Evolutionary conservation across 1,139 yeast genomes (phyloP).

Genomic region (Saccharomycopsis hybrid): DNA sequence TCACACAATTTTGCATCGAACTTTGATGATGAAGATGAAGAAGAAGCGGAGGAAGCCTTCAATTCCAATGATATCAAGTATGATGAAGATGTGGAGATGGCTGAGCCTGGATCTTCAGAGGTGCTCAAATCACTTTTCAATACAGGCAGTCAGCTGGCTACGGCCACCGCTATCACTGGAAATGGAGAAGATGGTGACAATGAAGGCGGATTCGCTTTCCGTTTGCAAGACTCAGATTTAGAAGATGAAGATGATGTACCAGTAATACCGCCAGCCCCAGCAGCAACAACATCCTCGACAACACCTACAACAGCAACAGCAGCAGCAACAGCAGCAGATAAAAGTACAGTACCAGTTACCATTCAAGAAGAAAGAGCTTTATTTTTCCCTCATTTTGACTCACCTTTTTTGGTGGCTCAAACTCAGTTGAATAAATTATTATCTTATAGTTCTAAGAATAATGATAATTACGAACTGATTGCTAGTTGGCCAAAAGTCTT

Average conservation of each 20-base stretch:
- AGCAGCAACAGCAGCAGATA: constrained; percentile 10
- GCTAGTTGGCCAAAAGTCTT: constrained; percentile 69
- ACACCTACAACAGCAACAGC: too few relatives aligned
- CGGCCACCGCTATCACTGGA: too few relatives aligned
- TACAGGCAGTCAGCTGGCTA: constrained; percentile 27
- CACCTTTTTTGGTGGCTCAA: constrained; percentile 83
- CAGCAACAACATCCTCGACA: too few relatives aligned
- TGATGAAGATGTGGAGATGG: constrained; percentile 27
- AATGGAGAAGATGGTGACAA: neutral
- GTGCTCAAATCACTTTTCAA: constrained; percentile 60
- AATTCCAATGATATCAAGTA: too few relatives aligned
- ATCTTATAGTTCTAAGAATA: constrained; percentile 21
- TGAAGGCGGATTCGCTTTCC: constrained; percentile 15
- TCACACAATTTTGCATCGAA: constrained; percentile 30
- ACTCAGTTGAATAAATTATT: constrained; percentile 62
- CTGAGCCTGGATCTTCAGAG: constrained; percentile 44
- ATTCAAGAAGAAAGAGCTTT: constrained; percentile 43
- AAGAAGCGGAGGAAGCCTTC: constrained; percentile 30
- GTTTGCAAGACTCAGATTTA: constrained; percentile 21
- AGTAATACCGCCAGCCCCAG: too few relatives aligned
- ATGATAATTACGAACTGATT: constrained; percentile 37
- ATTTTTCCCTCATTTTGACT: constrained; percentile 76
- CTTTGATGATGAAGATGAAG: constrained; percentile 37
- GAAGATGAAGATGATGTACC: too few relatives aligned
- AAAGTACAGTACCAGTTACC: constrained; percentile 9